A percentile compares a stretch with the other conserved stretches of the same genome.
Evolutionary conservation across 208 protist species (phyloP).

Genomic region (Crithidia acanthocephali): DNA sequence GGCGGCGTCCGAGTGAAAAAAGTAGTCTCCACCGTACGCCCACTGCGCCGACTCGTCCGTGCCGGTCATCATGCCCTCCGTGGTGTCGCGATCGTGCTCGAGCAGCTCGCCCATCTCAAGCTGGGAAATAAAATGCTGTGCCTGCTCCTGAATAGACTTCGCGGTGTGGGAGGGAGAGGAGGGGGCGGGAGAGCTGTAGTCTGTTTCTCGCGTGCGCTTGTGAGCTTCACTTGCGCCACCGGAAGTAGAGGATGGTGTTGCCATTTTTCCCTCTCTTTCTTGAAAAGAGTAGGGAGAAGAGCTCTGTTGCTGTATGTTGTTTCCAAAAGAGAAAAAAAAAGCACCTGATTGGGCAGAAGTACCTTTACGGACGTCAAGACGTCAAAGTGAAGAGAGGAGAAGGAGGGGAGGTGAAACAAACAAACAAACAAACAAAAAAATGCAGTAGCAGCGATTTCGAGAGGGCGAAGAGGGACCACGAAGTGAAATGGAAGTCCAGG

Average conservation of each 20-base stretch:
- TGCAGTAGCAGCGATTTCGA: no score
- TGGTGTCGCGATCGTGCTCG: conserved; percentile 51
- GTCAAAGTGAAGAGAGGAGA: no score
- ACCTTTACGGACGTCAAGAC: no score
- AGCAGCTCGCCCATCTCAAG: conserved; percentile 46
- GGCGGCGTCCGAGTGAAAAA: conserved; percentile 44
- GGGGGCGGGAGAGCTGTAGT: not conserved
- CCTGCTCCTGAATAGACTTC: conserved; percentile 21
- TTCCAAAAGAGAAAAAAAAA: no score
- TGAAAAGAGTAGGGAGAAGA: no score
- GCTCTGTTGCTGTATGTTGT: no score
- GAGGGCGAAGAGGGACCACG: no score
- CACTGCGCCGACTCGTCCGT: conserved; percentile 50
- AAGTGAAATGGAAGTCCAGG: no score
- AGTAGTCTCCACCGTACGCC: conserved; percentile 77
- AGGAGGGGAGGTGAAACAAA: no score
- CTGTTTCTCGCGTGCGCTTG: conserved; percentile 15
- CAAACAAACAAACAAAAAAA: no score
- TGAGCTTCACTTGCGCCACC: not conserved
- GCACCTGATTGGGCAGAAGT: no score
- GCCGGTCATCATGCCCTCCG: conserved; percentile 56
- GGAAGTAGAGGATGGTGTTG: not conserved
- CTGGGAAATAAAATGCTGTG: conserved; percentile 27
- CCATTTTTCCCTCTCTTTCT: no score
- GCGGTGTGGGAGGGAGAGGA: not conserved